Percentiles rank a stretch among this genome's conserved stretches.
phyloP scores from a whole-genome alignment of 805 yeast genomes.

The Lipomyces starkeyi region DNA sequence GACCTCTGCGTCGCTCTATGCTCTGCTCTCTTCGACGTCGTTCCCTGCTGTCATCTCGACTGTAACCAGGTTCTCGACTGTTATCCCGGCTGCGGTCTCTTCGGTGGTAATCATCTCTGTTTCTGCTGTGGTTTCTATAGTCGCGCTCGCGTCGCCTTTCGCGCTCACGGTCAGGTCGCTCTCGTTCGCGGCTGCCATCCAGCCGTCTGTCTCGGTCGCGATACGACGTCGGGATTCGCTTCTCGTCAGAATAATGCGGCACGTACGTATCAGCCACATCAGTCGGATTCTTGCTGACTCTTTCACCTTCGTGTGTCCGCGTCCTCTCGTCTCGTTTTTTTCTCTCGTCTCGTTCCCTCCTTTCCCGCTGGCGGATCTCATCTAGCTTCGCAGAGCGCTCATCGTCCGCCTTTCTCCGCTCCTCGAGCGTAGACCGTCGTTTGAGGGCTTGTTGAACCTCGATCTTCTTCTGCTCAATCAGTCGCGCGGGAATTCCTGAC shows the following conservation, averaged over 20 bases:
- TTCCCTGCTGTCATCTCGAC: constrained; percentile 2
- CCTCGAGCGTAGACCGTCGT: background rate
- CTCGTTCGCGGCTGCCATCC: constrained; percentile 3
- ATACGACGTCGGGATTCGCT: background rate
- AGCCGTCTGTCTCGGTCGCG: background rate
- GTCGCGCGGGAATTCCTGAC: constrained; percentile 15
- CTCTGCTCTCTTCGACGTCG: background rate
- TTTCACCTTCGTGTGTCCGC: background rate
- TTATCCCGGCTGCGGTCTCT: background rate
- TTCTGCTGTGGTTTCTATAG: background rate
- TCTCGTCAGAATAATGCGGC: background rate
- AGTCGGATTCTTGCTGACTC: background rate
- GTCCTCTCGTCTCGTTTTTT: background rate
- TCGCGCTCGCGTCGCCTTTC: constrained; percentile 1
- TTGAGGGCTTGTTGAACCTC: background rate
- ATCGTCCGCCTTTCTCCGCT: background rate
- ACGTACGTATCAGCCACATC: background rate
- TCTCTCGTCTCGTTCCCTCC: constrained; percentile 9
- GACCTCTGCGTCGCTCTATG: constrained; percentile 3
- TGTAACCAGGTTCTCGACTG: background rate
- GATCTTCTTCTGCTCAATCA: constrained; percentile 1
- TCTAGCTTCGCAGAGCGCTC: constrained; percentile 16
- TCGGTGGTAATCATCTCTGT: constrained; percentile 4
- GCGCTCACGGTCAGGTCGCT: background rate
- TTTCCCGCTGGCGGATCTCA: background rate